Conservation (phyloP, 768 basidiomycete genomes). For the Auriscalpium microsporum region DNA sequence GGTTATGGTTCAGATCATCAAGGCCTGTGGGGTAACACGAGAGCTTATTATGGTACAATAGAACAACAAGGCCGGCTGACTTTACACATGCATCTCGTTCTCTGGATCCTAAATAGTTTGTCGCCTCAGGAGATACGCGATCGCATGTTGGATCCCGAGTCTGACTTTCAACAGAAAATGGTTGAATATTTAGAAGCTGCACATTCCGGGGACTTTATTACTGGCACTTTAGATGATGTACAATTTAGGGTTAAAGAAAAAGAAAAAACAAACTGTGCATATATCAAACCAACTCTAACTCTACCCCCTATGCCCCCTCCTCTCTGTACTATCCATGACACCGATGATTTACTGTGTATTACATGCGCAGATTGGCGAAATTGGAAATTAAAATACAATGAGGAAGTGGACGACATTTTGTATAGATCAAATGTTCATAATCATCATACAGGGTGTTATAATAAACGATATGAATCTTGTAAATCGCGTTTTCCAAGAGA, state of each 20-base stretch:
- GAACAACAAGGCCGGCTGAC: too few relatives aligned
- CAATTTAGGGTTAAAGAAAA: background rate
- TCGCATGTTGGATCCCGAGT: constrained; percentile 5
- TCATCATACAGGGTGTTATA: constrained; percentile 21
- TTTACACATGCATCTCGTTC: constrained; percentile 17
- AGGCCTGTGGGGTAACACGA: constrained; percentile 13
- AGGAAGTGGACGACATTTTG: constrained; percentile 3
- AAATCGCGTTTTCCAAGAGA: constrained; percentile 28
- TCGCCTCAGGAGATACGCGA: constrained; percentile 14
- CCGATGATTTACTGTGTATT: too few relatives aligned
- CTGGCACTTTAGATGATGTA: background rate
- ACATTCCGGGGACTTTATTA: constrained; percentile 10
- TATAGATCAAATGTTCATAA: constrained; percentile 4
- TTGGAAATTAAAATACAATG: background rate
- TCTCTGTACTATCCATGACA: too few relatives aligned
- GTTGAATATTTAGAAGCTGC: constrained; percentile 8
- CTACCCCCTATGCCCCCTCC: too few relatives aligned
- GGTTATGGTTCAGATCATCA: background rate
- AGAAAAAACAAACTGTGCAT: too few relatives aligned
- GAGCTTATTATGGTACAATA: constrained; percentile 18
- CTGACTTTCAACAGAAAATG: constrained; percentile 6
- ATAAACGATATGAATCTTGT: constrained; percentile 22
- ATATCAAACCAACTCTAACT: too few relatives aligned
- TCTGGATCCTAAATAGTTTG: constrained; percentile 8
- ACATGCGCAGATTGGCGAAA: too few relatives aligned